Conservation (phyloP, 2,329 filamentous ascomycete species). For the Paecilomyces dactylethromorphus region DNA sequence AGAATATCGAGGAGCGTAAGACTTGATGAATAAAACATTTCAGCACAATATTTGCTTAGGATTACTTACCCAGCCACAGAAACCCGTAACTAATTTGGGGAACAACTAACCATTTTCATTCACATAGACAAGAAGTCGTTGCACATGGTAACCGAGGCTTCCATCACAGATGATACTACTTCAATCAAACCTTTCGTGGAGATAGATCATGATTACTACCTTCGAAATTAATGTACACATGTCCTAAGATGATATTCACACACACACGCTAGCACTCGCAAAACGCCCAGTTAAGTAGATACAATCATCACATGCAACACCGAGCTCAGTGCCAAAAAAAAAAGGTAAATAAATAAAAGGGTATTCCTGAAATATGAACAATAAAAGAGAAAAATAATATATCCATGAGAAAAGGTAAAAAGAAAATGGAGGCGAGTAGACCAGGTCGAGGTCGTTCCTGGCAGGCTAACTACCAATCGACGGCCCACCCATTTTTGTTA, state of each 20-base stretch:
- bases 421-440: neutral
- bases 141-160: neutral
- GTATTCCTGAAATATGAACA: neutral
- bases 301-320: neutral
- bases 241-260: neutral
- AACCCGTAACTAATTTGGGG: too few relatives aligned
- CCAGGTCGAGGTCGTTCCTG: neutral
- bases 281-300: neutral
- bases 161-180: neutral
- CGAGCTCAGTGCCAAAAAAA: neutral
- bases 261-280: neutral
- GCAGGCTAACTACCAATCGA: slow-evolving; percentile 63
- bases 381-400: neutral
- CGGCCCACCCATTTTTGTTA: slow-evolving; percentile 82
- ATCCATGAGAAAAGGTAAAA: neutral
- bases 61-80: too few relatives aligned
- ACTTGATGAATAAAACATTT: too few relatives aligned
- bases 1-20: too few relatives aligned
- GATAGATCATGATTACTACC: neutral
- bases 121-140: too few relatives aligned
- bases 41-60: too few relatives aligned
- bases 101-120: too few relatives aligned
- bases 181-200: neutral
- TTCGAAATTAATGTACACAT: neutral
- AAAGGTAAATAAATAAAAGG: neutral